Evolutionary conservation across 1,284 basidiomycete species (phyloP), one percentile per base, ranked within the genome.

Genomic region (Microbotryomycetes sp.): DNA sequence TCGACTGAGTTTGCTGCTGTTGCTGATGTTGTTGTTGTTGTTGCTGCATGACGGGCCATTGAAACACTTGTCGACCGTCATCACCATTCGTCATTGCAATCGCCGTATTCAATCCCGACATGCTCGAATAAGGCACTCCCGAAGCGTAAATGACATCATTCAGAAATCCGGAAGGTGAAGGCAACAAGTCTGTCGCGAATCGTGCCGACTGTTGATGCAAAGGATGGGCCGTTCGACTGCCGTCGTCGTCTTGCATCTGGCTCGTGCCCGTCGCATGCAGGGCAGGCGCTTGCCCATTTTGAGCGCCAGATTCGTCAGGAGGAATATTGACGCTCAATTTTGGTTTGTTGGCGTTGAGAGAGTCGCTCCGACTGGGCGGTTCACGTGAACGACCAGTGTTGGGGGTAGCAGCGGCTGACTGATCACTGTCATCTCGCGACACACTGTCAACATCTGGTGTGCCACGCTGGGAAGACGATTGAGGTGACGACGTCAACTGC

Each of bases 91-190:
- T 11, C 30, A 27, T 49, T 1, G 54, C n/a, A 24, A 15, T 26
- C 9, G 54, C 59, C 29, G 47, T 45, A 24, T 51, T 54, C 41
- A 56, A 31, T 5, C 45, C 45, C n/a, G 56, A 45, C 53, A 60
- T 15, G 18, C 35, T 41, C 26, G 54, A 31, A 28, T 45, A 49
- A 29, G 24, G 49, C 13, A 18, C 23, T 5, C n/a, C 28, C 26
- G 46, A n/a, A 31, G 27, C 23, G 45, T 31, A 51, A 5, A 35
- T 16, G 45, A 30, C 16, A 31, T 52, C 45, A 26, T n/a, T 51
- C 26, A 54, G 45, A 48, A 64, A 64, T 51, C 46, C 57, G 54
- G 64, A 65, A 1, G 66, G 66, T 3, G 66, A 68, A 15, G 63
- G 60, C 4, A 68, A 52, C 4, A 68, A 51, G 46, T 68, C 63